phyloP scores from a whole-genome alignment of 805 yeast species.

The Starmera caribaea region DNA sequence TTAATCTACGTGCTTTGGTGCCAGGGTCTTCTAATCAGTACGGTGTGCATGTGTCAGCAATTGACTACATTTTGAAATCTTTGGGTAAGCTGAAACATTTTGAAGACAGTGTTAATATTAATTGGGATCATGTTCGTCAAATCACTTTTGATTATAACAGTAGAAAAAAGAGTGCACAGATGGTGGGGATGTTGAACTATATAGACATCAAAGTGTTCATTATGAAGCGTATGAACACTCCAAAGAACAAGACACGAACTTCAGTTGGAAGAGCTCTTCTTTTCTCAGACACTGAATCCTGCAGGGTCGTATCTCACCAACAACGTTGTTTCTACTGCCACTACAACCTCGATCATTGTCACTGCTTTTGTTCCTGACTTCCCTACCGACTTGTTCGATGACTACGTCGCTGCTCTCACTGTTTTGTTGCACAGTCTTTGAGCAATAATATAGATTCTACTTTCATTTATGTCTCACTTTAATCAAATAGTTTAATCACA shows the following conservation, averaged over 20 bases:
- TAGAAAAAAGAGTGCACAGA: conserved; percentile 1
- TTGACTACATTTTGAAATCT: not conserved
- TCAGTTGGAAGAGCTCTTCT: conserved; percentile 1
- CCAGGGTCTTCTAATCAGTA: not conserved
- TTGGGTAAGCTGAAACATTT: not conserved
- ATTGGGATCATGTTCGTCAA: conserved; percentile 5
- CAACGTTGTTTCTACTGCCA: conserved; percentile 3
- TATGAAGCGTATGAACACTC: not conserved
- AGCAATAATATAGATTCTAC: too few relatives aligned
- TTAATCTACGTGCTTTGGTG: conserved; percentile 3
- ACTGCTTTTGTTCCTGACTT: not conserved
- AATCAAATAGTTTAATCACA: too few relatives aligned
- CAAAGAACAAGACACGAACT: not conserved
- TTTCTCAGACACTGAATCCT: conserved; percentile 6
- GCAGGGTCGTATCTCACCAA: conserved; percentile 3
- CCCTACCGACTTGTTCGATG: not conserved
- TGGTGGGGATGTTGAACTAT: conserved; percentile 4
- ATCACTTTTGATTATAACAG: not conserved
- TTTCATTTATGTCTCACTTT: too few relatives aligned
- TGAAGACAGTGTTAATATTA: too few relatives aligned
- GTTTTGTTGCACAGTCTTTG: too few relatives aligned
- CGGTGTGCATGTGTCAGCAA: conserved; percentile 2
- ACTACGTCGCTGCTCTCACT: too few relatives aligned
- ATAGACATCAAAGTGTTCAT: not conserved
- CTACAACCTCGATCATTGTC: conserved; percentile 1